Percentiles rank a stretch among this genome's conserved stretches.
phyloP scores from a whole-genome alignment of 139 green algal genomes.

The Astrephomene gubernaculifera region DNA sequence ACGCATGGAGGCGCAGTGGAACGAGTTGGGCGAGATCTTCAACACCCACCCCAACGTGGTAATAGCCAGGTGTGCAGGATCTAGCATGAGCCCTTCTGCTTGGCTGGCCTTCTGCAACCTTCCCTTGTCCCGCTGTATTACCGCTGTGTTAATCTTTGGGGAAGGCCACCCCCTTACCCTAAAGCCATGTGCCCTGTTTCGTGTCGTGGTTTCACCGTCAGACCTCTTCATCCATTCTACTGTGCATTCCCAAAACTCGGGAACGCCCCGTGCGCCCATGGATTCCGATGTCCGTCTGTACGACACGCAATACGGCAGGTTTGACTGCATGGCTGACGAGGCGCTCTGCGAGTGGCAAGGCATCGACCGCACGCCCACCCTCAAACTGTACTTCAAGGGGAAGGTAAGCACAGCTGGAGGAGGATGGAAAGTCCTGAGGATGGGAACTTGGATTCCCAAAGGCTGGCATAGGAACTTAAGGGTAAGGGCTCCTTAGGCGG shows the following conservation, averaged over 20 bases:
- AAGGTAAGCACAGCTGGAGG: slow-evolving; percentile 3
- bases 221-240: no score
- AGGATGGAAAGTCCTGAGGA: no score
- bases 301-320: neutral
- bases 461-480: no score
- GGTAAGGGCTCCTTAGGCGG: no score
- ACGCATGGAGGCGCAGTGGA: slow-evolving; percentile 33
- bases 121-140: no score
- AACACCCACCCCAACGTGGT: neutral
- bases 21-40: neutral
- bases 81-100: neutral
- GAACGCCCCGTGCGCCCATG: no score
- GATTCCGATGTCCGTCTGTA: neutral
- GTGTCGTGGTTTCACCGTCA: no score
- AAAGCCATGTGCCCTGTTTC: no score
- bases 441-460: no score
- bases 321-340: slow-evolving; percentile 39
- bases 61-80: neutral
- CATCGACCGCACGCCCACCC: slow-evolving; percentile 10
- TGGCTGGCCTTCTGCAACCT: neutral
- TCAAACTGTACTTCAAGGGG: slow-evolving; percentile 25
- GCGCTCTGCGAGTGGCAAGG: neutral
- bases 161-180: no score
- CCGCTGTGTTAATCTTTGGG: no score
- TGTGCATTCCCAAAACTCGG: no score